Base-by-base conservation (phyloP, 2,329 filamentous ascomycete genomes). In the Gaeumannomyces sp. region DNA sequence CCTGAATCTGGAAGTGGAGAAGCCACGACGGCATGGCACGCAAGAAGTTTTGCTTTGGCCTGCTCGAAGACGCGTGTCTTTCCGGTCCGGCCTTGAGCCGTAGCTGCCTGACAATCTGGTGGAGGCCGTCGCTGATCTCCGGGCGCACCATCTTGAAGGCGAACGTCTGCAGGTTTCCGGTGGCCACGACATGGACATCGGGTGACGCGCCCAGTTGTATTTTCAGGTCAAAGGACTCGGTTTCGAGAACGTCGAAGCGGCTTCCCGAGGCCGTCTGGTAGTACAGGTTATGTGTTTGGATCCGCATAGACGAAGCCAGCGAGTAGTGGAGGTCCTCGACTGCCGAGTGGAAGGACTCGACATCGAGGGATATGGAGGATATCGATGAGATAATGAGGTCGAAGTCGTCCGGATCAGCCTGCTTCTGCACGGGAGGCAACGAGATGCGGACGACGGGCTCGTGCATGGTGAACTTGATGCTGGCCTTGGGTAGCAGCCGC, bases 341-440 rank as follows among this genome's bases (percentile, higher is more conserved):
- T 0, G 89, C 82, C 3, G 92, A 95, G 76, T 99, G 95, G n/a
- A 93, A 97, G 0, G 95, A 97, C 73, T 99, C 95, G 61, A 96
- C 84, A 71, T 99, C 95, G 28, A 98, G 79, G 0, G 94, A 96
- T 53, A 98, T 87, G 0, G 94, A 97, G 0, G 96, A 98, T 14
- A 97, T 92, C 2, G 93, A 95, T 1, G 92, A 97, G 61, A 99
- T 97, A 59, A 99, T 90, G 35, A 99, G 83, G 73, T 99, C 95
- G 70, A 95, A 98, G 69, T 98, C 93, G 67, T 93, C 91, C 0
- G 87, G 83, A 31, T 88, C 85, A 57, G 82, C 79, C 2, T 79
- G 79, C 64, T 83, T 82, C 67, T 89, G 85, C 67, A 95, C 86
- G 0, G 94, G 89, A 6, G 93, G 93, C 5, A 99, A 80, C 10